Evolutionary conservation across 257 asterid genomes (phyloP), one percentile per base, ranked within the genome.

Genomic region (Capsicum chinense): DNA sequence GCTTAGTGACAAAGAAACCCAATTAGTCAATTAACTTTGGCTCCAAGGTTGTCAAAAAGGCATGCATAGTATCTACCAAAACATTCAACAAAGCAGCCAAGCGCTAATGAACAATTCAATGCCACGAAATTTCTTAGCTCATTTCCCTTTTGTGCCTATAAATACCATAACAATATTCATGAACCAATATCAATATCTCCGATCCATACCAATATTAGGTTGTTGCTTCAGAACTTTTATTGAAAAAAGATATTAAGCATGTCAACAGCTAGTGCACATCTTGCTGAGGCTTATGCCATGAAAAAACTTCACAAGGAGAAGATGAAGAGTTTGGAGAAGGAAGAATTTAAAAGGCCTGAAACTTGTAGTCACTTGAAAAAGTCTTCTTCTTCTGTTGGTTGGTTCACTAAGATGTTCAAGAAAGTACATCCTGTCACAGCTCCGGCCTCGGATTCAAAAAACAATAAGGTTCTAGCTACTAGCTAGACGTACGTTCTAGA

Each of bases 221-320:
- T 67, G 1, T 35, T 67, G 50, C 50, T 68, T 71, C 3, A 47
- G 54, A 16, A 39, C 42, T 3, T 69, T 69, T 11, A 15, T 16
- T 44, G 6, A 33, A 44, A 4, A 42, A 3, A 44, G 13, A 60
- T 12, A 60, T 19, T 44, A 60, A 59, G 42, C 47, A 60, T 81
- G 78, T 60, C 48, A 14, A 44, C 48, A 44, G 26, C 62, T 62
- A 81, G 84, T 62, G 59, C 50, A 62, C 35, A 37, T 71, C 87
- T 90, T 79, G 91, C 86, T 42, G 93, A 88, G 68, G 86, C 17
- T 39, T 83, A 87, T 10, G 83, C 84, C 56, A 84, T 70, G 87
- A 86, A 54, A 57, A 88, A 83, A 15, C 56, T 85, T 35, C 59
- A 84, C 59, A 79, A 85, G 66, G 88, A 87, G 83, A 88, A 66